Base-by-base conservation (phyloP, 2,329 filamentous ascomycete species). In the Talaromyces pinophilus region DNA sequence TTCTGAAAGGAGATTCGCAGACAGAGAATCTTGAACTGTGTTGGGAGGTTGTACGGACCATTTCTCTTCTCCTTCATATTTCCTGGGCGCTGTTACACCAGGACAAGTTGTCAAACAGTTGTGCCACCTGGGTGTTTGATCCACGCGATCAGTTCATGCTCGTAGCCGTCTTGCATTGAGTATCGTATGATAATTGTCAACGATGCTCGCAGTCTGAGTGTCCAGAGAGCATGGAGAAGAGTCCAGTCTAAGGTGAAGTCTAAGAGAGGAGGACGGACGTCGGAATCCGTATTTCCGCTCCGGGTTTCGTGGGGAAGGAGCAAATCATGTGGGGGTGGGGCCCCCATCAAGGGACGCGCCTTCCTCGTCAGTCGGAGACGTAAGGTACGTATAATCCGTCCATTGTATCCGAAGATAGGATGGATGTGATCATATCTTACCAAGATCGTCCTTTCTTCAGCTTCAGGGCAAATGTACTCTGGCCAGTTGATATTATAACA, bases 61-160 rank as follows among this genome's bases (percentile, higher is more conserved):
- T 22, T 19, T 35, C 10, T n/a, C n/a, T 17, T 55, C n/a, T 35
- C 13, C 28, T 5, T 55, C 10, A 30, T 55, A 35, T 11, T 1
- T 10, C 30, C 10, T 35, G 30, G 3, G 8, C 4, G 17, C 5
- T 19, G 52, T 55, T 55, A 55, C 52, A 55, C 52, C n/a, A 17
- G 52, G 25, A 8, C 30, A 38, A 55, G 3, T 35, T 54, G 11
- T 30, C 50, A 35, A 15, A 17, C 10, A 33, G 17, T 19, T 28
- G 48, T 52, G 48, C 13, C 22, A 52, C 28, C 25, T 30, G 1
- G 50, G 15, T 30, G 52, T 22, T 55, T 55, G 30, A 19, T 55
- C 52, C 52, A 55, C 30, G 52, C 30, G 52, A 17, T n/a, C 5
- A 55, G 30, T 55, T 55, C 52, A 55, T 55, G 52, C 19, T 30